Base-by-base conservation (phyloP, 2,329 filamentous ascomycete species). In the Moelleriella libera region DNA sequence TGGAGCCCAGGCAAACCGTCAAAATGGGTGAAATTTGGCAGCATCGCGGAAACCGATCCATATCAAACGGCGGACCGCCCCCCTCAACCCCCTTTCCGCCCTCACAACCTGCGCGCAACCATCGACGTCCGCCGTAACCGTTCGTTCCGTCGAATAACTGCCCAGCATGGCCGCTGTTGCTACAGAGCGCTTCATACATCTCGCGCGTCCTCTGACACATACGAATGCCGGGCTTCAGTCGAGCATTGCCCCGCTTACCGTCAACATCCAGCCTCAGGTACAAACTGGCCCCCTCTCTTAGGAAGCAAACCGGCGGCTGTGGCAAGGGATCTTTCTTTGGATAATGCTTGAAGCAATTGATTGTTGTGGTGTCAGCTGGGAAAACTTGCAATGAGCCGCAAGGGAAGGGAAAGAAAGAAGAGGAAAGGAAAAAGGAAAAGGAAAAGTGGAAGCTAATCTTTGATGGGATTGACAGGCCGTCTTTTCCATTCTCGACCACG, bases 261-360 rank as follows among this genome's bases (percentile, higher is more conserved):
- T 98, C 64, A 85, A 87, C 64, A 85, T 98, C 67, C 92, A 96
- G 68, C 89, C 92, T 61, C 89, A 96, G 78, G 87, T 94, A 78
- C 62, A 76, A 21, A 46, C n/a, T 12, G 41, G 7, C 29, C 44
- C 46, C 8, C 5, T 34, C 11, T 37, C 41, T 39, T 42, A 21
- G 21, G 21, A 21, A 21, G 2, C 21, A 21, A 21, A 21, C 21
- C 21, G 21, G 21, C 21, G 21, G 21, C 21, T 21, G 21, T 21
- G 21, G 3, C 21, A 21, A 21, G 21, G 21, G 2, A 21, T 21
- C 21, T 21, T 21, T 21, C 21, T 21, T 21, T 21, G 21, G 21
- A 21, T 3, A 21, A 21, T 3, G 21, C 21, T 21, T 21, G 21
- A 21, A 21, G 21, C 21, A 21, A 21, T 21, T 21, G 21, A 21